Evolutionary conservation across 805 yeast genomes (phyloP).

Genomic region (Candida maltosa): DNA sequence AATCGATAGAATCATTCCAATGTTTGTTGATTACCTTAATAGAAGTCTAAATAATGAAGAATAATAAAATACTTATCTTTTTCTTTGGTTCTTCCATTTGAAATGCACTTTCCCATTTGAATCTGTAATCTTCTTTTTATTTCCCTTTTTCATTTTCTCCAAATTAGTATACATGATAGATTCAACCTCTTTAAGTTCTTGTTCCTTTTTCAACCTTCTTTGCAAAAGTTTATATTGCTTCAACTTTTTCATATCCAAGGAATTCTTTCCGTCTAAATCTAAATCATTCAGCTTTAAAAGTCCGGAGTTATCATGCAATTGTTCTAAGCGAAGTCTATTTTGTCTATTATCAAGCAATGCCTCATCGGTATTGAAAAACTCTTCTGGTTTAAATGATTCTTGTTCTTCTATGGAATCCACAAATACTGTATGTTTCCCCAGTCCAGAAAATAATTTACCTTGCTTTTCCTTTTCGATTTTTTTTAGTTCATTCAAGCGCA

Average conservation of each 20-base stretch:
- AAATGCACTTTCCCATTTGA: slow-evolving; percentile 65
- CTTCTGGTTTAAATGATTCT: slow-evolving; percentile 58
- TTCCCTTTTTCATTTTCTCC: slow-evolving; percentile 87
- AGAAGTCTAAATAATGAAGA: slow-evolving; percentile 47
- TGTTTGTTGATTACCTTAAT: slow-evolving; percentile 77
- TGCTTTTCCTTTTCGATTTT: slow-evolving; percentile 59
- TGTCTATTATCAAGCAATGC: slow-evolving; percentile 60
- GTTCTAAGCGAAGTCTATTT: slow-evolving; percentile 65
- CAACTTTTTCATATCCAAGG: slow-evolving; percentile 50
- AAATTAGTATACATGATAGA: slow-evolving; percentile 72
- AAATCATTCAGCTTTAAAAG: slow-evolving; percentile 26
- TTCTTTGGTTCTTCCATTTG: slow-evolving; percentile 84
- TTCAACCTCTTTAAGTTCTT: slow-evolving; percentile 65
- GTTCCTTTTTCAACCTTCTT: slow-evolving; percentile 65
- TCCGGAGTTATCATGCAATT: slow-evolving; percentile 44
- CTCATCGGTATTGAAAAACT: slow-evolving; percentile 68
- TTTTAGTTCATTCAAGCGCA: slow-evolving; percentile 64
- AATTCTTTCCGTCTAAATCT: slow-evolving; percentile 30
- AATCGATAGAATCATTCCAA: slow-evolving; percentile 57
- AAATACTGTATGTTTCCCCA: slow-evolving; percentile 81
- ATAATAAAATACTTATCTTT: slow-evolving; percentile 30
- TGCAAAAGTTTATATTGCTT: slow-evolving; percentile 60
- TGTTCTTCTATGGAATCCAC: slow-evolving; percentile 63
- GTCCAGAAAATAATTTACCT: slow-evolving; percentile 47
- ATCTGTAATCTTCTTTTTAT: slow-evolving; percentile 70